Base-by-base conservation (phyloP, 441 rosid species). In the Mallotus japonicus region DNA sequence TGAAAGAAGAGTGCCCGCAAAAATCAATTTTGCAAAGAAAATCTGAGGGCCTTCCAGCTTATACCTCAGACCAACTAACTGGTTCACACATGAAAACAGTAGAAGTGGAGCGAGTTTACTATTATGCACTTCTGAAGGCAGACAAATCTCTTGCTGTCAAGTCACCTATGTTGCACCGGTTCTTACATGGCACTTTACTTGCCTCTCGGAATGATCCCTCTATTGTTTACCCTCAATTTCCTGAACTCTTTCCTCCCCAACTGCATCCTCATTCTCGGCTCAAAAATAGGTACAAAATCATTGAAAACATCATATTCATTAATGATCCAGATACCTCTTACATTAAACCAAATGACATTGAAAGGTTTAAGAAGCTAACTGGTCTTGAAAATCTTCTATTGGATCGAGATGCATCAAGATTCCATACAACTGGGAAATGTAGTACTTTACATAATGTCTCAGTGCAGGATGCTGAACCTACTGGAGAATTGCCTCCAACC, bases 21-120 rank as follows among this genome's bases (percentile, higher is more conserved):
- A 84, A 82, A 63, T 84, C 86, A 53, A 78, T 79, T 54, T 78
- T 84, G 70, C 81, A 80, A 68, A 80, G 87, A 47, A 75, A 65
- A 69, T 67, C 81, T 2, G 74, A 77, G 74, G 79, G 72, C 64
- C 79, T 79, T 16, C 61, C 69, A 20, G 59, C 54, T 3, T 51
- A 72, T 61, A 65, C 47, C 47, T 69, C 73, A 7, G 74, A 85
- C 34, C 80, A 87, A 44, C 76, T 85, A 72, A 73, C 59, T 19
- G 79, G 77, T 7, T 70, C 86, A 56, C 68, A 67, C 40, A 80
- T 87, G 62, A 81, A 87, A 70, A 74, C 70, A 9, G 77, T 65
- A 54, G 83, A 82, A 73, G 13, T 82, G 32, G 85, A 83, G 56
- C 62, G 64, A 54, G 73, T 85, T 24, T 83, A 81, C 65, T 63